Evolutionary conservation across 305 asterid genomes (phyloP).

Genomic region (Nicotiana rustica): DNA sequence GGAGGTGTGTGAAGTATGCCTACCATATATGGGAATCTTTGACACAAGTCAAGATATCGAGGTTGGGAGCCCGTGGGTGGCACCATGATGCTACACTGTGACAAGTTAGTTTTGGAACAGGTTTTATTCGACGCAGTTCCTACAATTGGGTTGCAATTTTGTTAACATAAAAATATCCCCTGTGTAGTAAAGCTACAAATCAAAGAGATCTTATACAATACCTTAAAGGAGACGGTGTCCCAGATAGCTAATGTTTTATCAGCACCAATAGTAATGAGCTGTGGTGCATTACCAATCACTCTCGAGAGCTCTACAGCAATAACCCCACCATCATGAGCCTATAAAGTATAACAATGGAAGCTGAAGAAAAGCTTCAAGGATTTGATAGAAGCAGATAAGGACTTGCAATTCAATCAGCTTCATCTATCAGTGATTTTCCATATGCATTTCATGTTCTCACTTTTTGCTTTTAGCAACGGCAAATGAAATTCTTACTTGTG

Average conservation of each 20-base stretch:
- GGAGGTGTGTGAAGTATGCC: constrained; percentile 36
- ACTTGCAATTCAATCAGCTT: constrained; percentile 33
- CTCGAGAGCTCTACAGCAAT: constrained; percentile 92
- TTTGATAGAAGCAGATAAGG: constrained; percentile 7
- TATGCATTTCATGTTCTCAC: constrained; percentile 8
- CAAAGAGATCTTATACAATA: constrained; percentile 31
- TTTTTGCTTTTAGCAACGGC: constrained; percentile 3
- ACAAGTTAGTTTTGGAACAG: constrained; percentile 95
- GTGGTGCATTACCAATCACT: constrained; percentile 90
- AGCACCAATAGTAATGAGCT: constrained; percentile 86
- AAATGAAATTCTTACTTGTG: neutral
- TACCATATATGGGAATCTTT: constrained; percentile 99
- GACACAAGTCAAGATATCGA: constrained; percentile 95
- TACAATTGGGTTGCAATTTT: constrained; percentile 27
- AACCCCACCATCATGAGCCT: constrained; percentile 99
- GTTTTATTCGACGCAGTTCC: constrained; percentile 92
- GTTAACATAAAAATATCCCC: neutral
- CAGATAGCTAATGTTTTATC: constrained; percentile 92
- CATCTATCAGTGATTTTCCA: constrained; percentile 27
- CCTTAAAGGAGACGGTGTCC: constrained; percentile 91
- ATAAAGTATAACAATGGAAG: constrained; percentile 37
- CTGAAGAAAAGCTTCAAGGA: constrained; percentile 10
- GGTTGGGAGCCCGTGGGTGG: constrained; percentile 99
- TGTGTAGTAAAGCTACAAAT: constrained; percentile 15
- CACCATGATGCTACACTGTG: constrained; percentile 99